Conservation (phyloP, 352 stramenopile genomes). For the Pythium coloratum region DNA sequence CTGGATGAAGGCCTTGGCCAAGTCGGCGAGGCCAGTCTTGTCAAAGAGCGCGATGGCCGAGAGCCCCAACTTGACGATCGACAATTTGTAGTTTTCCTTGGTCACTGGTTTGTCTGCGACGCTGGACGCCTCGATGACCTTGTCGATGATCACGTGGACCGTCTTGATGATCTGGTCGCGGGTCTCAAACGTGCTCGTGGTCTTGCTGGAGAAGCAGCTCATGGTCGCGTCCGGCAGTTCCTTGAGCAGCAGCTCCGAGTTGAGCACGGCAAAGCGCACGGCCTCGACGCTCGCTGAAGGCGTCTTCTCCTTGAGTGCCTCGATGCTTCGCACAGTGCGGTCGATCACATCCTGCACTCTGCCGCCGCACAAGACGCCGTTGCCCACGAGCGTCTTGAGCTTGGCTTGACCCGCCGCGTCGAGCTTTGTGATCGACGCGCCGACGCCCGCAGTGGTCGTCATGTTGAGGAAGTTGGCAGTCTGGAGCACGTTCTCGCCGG, state of each 20-base stretch:
- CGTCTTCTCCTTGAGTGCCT: conserved; percentile 35
- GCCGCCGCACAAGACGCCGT: conserved; percentile 37
- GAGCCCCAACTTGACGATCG: conserved; percentile 41
- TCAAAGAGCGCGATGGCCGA: conserved; percentile 49
- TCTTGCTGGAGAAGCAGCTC: conserved; percentile 33
- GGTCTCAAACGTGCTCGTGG: conserved; percentile 1
- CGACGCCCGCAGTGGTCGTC: conserved; percentile 2
- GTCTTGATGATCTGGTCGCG: conserved; percentile 45
- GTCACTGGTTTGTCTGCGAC: conserved; percentile 31
- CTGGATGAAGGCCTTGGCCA: conserved; percentile 50
- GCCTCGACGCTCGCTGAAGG: conserved; percentile 34
- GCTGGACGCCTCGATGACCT: conserved; percentile 42
- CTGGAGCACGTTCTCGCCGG: too few relatives aligned
- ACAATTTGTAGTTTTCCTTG: conserved; percentile 35
- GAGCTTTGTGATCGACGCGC: conserved; percentile 16
- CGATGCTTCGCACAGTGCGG: conserved; percentile 40
- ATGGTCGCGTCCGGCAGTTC: conserved; percentile 48
- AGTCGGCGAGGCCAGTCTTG: conserved; percentile 36
- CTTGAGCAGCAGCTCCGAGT: conserved; percentile 40
- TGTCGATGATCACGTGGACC: conserved; percentile 46
- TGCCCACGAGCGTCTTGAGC: conserved; percentile 41
- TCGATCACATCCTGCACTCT: conserved; percentile 51
- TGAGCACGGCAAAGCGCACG: conserved; percentile 42
- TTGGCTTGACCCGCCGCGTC: conserved; percentile 30
- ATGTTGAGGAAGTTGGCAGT: conserved; percentile 12